phyloP scores from a whole-genome alignment of 345 rosid species.

The Lumnitzera littorea region DNA sequence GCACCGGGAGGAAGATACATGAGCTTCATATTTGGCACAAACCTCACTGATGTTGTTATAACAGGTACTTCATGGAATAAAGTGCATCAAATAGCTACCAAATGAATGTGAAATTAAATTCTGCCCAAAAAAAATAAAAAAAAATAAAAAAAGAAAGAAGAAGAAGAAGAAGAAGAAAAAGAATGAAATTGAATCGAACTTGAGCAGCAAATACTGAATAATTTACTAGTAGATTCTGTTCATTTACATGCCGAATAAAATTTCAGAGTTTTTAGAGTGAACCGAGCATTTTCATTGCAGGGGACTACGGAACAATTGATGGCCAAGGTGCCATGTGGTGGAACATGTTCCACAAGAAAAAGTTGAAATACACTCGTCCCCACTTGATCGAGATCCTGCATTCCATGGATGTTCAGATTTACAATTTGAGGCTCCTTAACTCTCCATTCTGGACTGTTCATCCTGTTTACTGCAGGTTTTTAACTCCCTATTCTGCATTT shows the following conservation, averaged over 20 bases:
- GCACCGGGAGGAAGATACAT: constrained; percentile 32
- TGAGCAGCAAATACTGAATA: too few relatives aligned
- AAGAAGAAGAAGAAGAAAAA: too few relatives aligned
- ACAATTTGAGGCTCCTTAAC: constrained; percentile 30
- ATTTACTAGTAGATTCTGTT: too few relatives aligned
- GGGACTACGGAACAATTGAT: constrained; percentile 39
- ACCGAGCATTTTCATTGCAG: constrained; percentile 10
- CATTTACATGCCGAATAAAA: too few relatives aligned
- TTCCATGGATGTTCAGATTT: constrained; percentile 28
- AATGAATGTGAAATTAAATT: too few relatives aligned
- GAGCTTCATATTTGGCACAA: constrained; percentile 41
- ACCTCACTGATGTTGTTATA: constrained; percentile 35
- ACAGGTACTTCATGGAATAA: constrained; percentile 18
- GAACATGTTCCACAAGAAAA: constrained; percentile 22
- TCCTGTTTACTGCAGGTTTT: constrained; percentile 36
- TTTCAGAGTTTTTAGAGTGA: too few relatives aligned
- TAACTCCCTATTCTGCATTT: background rate
- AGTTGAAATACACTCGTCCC: constrained; percentile 31
- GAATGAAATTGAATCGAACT: too few relatives aligned
- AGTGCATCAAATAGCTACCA: too few relatives aligned
- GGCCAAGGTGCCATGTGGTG: constrained; percentile 44
- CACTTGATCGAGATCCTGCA: constrained; percentile 37
- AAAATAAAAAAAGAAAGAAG: too few relatives aligned
- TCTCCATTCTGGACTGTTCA: constrained; percentile 47
- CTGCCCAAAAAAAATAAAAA: too few relatives aligned